These are phyloP conservation scores for Penicillium verhagenii DNA, from an alignment of 495 filamentous ascomycete genomes.

Conservation along the genomic window DNA sequence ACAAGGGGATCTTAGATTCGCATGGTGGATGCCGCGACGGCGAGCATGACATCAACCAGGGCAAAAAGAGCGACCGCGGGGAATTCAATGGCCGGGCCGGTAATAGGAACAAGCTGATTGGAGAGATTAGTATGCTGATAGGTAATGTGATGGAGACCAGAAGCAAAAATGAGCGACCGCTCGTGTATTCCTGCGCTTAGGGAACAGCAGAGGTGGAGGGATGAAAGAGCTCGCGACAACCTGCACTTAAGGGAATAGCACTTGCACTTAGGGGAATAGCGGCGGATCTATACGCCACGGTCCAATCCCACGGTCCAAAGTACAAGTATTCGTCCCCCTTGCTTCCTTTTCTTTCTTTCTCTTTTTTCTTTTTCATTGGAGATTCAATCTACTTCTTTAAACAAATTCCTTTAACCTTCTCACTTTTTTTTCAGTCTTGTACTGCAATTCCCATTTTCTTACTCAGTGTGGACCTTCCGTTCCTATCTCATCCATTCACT, in stretches of 20 bases:
- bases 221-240: slow-evolving; percentile 44
- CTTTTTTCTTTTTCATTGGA: slow-evolving; percentile 13
- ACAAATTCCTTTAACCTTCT: too few relatives aligned
- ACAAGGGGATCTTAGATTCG: slow-evolving; percentile 3
- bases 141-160: neutral
- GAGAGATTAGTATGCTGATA: neutral
- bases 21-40: slow-evolving; percentile 10
- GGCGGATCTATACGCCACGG: slow-evolving; percentile 19
- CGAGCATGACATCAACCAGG: neutral
- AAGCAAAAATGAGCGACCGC: neutral
- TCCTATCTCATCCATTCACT: neutral
- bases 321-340: slow-evolving; percentile 18
- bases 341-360: slow-evolving; percentile 13
- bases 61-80: neutral
- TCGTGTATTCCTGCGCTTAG: slow-evolving; percentile 42
- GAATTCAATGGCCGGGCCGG: neutral
- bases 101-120: neutral
- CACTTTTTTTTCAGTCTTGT: slow-evolving; percentile 8
- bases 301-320: slow-evolving; percentile 6
- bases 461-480: slow-evolving; percentile 4
- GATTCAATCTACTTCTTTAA: too few relatives aligned
- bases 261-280: slow-evolving; percentile 30
- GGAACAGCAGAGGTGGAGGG: slow-evolving; percentile 22
- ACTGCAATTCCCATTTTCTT: slow-evolving; percentile 11
- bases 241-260: slow-evolving; percentile 67